Conservation (phyloP, 1,284 basidiomycete species). For the Ganoderma lingzhi region DNA sequence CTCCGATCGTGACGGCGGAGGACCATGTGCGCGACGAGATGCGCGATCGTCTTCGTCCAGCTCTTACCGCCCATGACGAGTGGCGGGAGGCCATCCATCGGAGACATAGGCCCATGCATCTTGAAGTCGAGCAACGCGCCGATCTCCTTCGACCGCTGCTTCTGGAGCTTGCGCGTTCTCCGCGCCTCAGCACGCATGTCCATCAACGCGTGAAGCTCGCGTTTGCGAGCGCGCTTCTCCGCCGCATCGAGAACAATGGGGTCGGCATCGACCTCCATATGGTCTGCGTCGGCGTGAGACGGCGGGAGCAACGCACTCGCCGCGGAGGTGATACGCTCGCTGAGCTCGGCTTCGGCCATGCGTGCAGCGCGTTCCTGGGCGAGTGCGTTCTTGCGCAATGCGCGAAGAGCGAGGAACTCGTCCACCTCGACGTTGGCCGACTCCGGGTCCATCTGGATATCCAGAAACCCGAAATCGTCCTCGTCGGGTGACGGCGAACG, state of each 20-base stretch:
- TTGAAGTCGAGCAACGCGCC: slow-evolving; percentile 58
- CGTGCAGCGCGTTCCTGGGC: slow-evolving; percentile 51
- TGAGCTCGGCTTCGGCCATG: slow-evolving; percentile 45
- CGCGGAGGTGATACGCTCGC: slow-evolving; percentile 38
- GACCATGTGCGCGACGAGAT: slow-evolving; percentile 66
- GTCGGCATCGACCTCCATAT: slow-evolving; percentile 14
- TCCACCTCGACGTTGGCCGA: slow-evolving; percentile 41
- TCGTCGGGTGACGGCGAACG: slow-evolving; percentile 59
- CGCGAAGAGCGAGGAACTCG: slow-evolving; percentile 44
- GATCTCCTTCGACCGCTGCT: slow-evolving; percentile 60
- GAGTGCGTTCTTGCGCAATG: slow-evolving; percentile 48
- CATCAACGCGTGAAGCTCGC: slow-evolving; percentile 48
- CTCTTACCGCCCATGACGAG: slow-evolving; percentile 34
- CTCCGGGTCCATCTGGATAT: slow-evolving; percentile 50
- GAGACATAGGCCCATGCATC: slow-evolving; percentile 41
- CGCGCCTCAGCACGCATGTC: slow-evolving; percentile 54
- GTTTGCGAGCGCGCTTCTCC: slow-evolving; percentile 38
- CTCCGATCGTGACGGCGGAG: slow-evolving; percentile 52
- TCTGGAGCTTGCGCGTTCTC: slow-evolving; percentile 54
- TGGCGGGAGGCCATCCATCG: slow-evolving; percentile 28
- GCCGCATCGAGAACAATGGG: slow-evolving; percentile 26
- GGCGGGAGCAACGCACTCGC: slow-evolving; percentile 37
- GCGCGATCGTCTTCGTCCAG: slow-evolving; percentile 49
- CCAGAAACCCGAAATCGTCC: slow-evolving; percentile 44
- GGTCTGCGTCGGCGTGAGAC: slow-evolving; percentile 11